Percentiles rank a stretch among this genome's conserved stretches.
phyloP scores from a whole-genome alignment of 306 rosid species.

The Luffa aegyptiaca region DNA sequence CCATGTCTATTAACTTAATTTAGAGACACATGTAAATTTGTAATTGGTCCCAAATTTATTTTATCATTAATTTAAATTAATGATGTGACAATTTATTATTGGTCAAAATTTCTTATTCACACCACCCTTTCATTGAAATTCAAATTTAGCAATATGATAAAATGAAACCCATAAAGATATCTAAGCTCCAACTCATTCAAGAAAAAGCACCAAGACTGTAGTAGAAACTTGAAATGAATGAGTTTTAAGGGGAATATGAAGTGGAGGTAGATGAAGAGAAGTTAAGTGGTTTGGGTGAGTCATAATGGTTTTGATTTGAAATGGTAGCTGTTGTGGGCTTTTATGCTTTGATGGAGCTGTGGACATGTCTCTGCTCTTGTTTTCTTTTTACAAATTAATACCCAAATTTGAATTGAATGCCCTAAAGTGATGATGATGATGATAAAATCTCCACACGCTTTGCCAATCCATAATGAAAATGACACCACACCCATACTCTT shows the following conservation, averaged over 20 bases:
- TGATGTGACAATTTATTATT: no score
- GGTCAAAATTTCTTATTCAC: no score
- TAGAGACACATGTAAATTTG: no score
- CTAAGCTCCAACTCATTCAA: no score
- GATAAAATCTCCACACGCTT: neutral
- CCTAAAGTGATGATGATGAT: neutral
- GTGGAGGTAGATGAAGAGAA: neutral
- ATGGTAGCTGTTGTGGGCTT: neutral
- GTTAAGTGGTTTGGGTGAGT: neutral
- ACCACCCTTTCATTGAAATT: no score
- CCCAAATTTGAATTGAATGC: slow-evolving; percentile 2
- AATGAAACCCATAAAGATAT: no score
- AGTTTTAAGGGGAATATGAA: neutral
- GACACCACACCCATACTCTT: neutral
- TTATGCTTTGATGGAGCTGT: neutral
- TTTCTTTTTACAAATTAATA: neutral
- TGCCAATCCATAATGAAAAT: neutral
- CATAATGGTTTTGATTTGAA: neutral
- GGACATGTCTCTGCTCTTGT: neutral
- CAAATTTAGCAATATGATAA: no score
- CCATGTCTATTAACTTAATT: no score
- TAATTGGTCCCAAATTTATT: no score
- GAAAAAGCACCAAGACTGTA: no score
- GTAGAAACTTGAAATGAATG: neutral
- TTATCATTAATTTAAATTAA: no score